Percentiles rank a stretch among this genome's conserved stretches.
phyloP scores from a whole-genome alignment of 2,329 filamentous ascomycete species.

The Aspergillus hiratsukae region DNA sequence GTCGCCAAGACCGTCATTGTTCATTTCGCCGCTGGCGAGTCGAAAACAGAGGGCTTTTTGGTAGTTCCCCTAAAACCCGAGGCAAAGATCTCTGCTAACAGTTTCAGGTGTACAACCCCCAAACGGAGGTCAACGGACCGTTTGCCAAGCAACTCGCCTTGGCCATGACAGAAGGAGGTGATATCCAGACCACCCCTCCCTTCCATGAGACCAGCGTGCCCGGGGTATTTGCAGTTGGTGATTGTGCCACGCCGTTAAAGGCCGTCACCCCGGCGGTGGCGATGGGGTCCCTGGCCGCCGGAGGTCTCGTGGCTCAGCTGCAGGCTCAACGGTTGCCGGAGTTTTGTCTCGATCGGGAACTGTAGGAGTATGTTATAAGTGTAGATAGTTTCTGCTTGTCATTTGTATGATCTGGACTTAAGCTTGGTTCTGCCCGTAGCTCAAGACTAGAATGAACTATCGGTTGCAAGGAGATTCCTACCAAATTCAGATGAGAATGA shows the following conservation, averaged over 20 bases:
- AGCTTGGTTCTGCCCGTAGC: neutral
- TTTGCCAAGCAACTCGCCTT: neutral
- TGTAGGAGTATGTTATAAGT: neutral
- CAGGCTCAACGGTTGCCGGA: neutral
- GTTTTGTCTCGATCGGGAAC: neutral
- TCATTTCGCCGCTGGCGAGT: neutral
- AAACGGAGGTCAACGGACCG: neutral
- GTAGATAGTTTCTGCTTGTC: neutral
- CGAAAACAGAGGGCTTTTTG: slow-evolving; percentile 23
- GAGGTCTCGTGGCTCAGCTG: slow-evolving; percentile 2
- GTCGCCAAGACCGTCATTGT: slow-evolving; percentile 1
- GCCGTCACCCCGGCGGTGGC: slow-evolving; percentile 1
- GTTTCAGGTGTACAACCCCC: neutral
- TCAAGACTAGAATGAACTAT: neutral
- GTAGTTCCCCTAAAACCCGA: neutral
- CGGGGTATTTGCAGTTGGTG: slow-evolving; percentile 54
- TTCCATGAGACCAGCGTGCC: slow-evolving; percentile 48
- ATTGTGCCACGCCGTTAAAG: slow-evolving; percentile 36
- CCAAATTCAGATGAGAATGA: no score
- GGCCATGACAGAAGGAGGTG: neutral
- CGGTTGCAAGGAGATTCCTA: neutral
- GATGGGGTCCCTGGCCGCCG: slow-evolving; percentile 2
- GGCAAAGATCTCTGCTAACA: neutral
- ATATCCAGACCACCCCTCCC: slow-evolving; percentile 38
- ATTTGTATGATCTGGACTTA: no score